A percentile compares a stretch with the other conserved stretches of the same genome.
Evolutionary conservation across 2,329 filamentous ascomycete species (phyloP).

Genomic region (Tolypocladium paradoxum): DNA sequence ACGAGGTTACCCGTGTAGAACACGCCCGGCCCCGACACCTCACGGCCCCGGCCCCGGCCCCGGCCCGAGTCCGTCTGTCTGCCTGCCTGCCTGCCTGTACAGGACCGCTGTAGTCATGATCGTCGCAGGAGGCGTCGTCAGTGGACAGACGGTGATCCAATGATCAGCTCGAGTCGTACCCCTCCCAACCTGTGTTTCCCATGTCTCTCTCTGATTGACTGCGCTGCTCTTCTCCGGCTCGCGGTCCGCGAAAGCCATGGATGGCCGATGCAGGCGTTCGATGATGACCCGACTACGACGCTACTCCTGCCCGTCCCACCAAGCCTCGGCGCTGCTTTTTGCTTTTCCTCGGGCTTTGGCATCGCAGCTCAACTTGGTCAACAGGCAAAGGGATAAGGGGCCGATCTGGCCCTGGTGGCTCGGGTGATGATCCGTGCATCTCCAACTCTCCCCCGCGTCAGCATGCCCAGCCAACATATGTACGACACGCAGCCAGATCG

Average conservation of each 20-base stretch:
- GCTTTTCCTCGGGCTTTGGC: neutral
- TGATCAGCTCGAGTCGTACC: too few relatives aligned
- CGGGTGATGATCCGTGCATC: neutral
- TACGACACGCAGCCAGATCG: neutral
- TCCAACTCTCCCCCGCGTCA: neutral
- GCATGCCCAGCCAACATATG: too few relatives aligned
- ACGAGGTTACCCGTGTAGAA: neutral
- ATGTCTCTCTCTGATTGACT: neutral
- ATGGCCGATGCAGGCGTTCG: neutral
- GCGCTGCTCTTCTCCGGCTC: neutral
- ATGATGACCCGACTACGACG: neutral
- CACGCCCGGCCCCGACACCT: too few relatives aligned
- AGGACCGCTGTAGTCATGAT: neutral
- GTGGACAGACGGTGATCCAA: too few relatives aligned
- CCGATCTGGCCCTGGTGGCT: neutral
- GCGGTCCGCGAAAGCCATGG: neutral
- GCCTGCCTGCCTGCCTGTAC: too few relatives aligned
- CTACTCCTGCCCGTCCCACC: neutral
- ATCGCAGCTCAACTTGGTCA: neutral
- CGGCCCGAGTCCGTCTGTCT: too few relatives aligned
- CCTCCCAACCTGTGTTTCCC: too few relatives aligned
- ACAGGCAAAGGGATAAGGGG: neutral
- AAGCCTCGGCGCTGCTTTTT: neutral
- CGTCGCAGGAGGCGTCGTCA: neutral
- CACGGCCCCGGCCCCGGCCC: too few relatives aligned